phyloP scores from a whole-genome alignment of 495 filamentous ascomycete genomes.

The Hypoxylon cercidicola region DNA sequence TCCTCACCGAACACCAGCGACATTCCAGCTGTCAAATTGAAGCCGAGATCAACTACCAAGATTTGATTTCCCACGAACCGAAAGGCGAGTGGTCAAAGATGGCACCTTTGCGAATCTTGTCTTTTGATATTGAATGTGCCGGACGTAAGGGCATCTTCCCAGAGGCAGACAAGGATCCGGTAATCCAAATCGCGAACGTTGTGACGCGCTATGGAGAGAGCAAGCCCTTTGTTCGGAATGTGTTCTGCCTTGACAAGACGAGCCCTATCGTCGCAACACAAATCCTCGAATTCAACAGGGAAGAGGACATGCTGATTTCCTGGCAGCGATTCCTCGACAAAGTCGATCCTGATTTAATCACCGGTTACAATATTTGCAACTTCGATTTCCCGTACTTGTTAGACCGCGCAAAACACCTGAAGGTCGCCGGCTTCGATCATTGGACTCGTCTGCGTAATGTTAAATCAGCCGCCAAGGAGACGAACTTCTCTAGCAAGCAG shows the following conservation, averaged over 20 bases:
- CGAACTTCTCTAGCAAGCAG: constrained; percentile 96
- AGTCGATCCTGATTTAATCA: constrained; percentile 97
- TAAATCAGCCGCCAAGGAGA: constrained; percentile 73
- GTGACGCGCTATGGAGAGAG: constrained; percentile 95
- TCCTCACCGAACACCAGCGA: constrained; percentile 67
- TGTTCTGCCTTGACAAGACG: constrained; percentile 92
- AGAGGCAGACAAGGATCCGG: constrained; percentile 87
- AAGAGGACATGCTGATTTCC: constrained; percentile 84
- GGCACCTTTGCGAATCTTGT: constrained; percentile 91
- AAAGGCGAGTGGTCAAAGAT: constrained; percentile 98
- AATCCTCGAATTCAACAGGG: constrained; percentile 80
- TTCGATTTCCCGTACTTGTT: constrained; percentile 99
- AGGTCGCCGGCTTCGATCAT: constrained; percentile 77
- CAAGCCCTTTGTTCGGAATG: constrained; percentile 95
- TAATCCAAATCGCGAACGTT: constrained; percentile 99
- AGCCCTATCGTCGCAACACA: constrained; percentile 95
- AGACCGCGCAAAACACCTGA: constrained; percentile 86
- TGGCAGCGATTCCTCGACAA: constrained; percentile 92
- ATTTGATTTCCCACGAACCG: constrained; percentile 88
- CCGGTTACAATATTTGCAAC: constrained; percentile 98
- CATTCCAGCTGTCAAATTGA: constrained; percentile 97
- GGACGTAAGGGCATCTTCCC: constrained; percentile 98
- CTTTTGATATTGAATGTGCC: constrained; percentile 99
- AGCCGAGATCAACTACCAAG: constrained; percentile 79
- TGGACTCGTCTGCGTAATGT: constrained; percentile 79